These are phyloP conservation scores for Dactylonectria estremocensis DNA, from an alignment of 2,329 filamentous ascomycete species.

Conservation along the genomic window DNA sequence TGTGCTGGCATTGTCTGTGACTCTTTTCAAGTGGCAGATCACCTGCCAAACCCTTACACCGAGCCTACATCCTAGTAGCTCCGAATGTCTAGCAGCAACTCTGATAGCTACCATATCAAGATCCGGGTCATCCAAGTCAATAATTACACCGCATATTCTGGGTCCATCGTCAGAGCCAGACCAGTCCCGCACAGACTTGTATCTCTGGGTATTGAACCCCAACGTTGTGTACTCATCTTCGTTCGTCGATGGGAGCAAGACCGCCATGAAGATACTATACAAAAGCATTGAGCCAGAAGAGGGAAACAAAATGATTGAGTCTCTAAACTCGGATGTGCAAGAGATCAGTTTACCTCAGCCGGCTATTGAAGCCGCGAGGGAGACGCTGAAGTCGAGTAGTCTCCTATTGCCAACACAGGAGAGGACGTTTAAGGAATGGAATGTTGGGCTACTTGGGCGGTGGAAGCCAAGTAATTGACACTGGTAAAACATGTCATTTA, in stretches of 20 bases:
- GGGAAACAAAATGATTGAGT: slow-evolving; percentile 65
- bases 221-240: slow-evolving; percentile 68
- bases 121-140: slow-evolving; percentile 71
- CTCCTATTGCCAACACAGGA: slow-evolving; percentile 68
- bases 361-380: slow-evolving; percentile 63
- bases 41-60: slow-evolving; percentile 53
- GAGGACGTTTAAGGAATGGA: slow-evolving; percentile 75
- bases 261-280: slow-evolving; percentile 70
- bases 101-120: slow-evolving; percentile 68
- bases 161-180: slow-evolving; percentile 25
- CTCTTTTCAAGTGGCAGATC: slow-evolving; percentile 72
- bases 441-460: slow-evolving; percentile 72
- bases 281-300: slow-evolving; percentile 59
- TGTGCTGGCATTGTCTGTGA: slow-evolving; percentile 61
- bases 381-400: slow-evolving; percentile 64
- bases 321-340: slow-evolving; percentile 70
- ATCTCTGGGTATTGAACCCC: slow-evolving; percentile 72
- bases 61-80: slow-evolving; percentile 55
- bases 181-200: slow-evolving; percentile 51
- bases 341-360: slow-evolving; percentile 69
- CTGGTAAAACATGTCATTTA: not conserved
- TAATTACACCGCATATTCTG: slow-evolving; percentile 59
- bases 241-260: slow-evolving; percentile 44
- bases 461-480: slow-evolving; percentile 45
- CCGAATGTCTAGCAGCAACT: slow-evolving; percentile 68